These are phyloP conservation scores for Herpetomonas tarakana DNA, from an alignment of 208 protist genomes.

Conservation along the genomic window DNA sequence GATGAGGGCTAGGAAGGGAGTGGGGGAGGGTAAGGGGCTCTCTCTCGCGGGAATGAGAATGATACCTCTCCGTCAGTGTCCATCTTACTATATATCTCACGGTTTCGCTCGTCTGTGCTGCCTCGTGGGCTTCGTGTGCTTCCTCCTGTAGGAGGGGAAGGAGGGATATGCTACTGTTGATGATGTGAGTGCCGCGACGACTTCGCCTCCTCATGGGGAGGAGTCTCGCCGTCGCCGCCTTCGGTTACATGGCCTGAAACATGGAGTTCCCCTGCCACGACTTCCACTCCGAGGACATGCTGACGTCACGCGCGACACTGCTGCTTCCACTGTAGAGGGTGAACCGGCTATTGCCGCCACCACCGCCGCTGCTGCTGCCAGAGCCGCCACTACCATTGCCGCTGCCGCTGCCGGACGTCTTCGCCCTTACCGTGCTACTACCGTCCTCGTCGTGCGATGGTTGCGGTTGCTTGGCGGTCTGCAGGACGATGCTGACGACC, in stretches of 20 bases:
- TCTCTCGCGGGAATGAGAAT: no score
- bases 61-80: no score
- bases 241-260: neutral
- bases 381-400: neutral
- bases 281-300: neutral
- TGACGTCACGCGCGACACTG: neutral
- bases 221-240: no score
- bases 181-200: no score
- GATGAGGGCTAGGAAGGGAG: no score
- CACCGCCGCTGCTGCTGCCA: conserved; percentile 9
- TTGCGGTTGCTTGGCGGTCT: neutral
- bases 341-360: neutral
- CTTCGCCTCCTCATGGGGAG: no score
- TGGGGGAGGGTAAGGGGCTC: no score
- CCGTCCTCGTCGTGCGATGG: neutral
- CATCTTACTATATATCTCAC: no score
- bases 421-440: neutral
- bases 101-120: no score
- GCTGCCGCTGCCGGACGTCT: neutral
- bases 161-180: no score
- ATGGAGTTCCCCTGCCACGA: neutral
- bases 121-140: no score
- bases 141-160: no score
- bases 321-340: neutral
- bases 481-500: conserved; percentile 16